These are phyloP conservation scores for Phytophthora constricta DNA, from an alignment of 352 stramenopile species.

Conservation along the genomic window DNA sequence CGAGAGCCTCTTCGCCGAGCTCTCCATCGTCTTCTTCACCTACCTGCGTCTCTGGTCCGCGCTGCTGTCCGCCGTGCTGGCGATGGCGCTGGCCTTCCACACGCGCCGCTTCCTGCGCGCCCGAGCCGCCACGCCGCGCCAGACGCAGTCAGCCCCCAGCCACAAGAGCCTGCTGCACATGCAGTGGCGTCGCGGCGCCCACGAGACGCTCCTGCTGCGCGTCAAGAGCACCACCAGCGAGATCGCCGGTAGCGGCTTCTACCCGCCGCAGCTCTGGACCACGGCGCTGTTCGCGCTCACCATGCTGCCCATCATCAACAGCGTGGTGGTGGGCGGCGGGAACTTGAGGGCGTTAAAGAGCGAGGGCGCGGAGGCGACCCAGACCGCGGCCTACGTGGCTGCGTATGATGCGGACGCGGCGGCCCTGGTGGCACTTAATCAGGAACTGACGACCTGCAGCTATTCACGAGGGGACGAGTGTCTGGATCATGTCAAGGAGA, in stretches of 20 bases:
- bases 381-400: slow-evolving; percentile 32
- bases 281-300: slow-evolving; percentile 45
- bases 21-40: slow-evolving; percentile 71
- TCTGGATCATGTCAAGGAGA: slow-evolving; percentile 54
- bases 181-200: slow-evolving; percentile 32
- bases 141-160: background rate
- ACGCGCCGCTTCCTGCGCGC: slow-evolving; percentile 29
- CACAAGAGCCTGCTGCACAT: slow-evolving; percentile 28
- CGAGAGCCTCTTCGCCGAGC: slow-evolving; percentile 66
- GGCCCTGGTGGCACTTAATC: slow-evolving; percentile 43
- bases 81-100: slow-evolving; percentile 40
- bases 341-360: slow-evolving; percentile 28
- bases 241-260: slow-evolving; percentile 50
- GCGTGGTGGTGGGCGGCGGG: slow-evolving; percentile 38
- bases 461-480: slow-evolving; percentile 72
- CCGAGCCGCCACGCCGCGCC: slow-evolving; percentile 1
- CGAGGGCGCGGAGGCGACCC: slow-evolving; percentile 27
- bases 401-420: slow-evolving; percentile 44
- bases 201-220: slow-evolving; percentile 36
- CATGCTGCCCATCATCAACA: slow-evolving; percentile 56
- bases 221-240: slow-evolving; percentile 50
- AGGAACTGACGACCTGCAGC: slow-evolving; percentile 67
- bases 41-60: slow-evolving; percentile 46
- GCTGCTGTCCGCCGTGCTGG: slow-evolving; percentile 34
- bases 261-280: slow-evolving; percentile 48